Percentiles rank a stretch among this genome's conserved stretches.
Conservation (phyloP, 306 rosid species). For the Cyamopsis tetragonoloba region DNA sequence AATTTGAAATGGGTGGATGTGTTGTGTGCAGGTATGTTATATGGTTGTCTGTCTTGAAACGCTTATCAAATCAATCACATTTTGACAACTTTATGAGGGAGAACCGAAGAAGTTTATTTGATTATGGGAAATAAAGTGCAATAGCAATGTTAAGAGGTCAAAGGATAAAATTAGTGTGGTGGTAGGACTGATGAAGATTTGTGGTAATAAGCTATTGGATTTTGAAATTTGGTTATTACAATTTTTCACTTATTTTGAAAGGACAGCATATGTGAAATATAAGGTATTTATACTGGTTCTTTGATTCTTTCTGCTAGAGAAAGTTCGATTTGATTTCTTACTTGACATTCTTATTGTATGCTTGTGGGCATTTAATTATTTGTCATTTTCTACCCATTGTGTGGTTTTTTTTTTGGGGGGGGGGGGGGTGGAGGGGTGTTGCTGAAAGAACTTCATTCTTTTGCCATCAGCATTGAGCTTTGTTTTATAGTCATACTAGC, state of each 20-base stretch:
- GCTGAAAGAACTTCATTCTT: neutral
- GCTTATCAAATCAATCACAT: neutral
- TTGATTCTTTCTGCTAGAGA: constrained; percentile 3
- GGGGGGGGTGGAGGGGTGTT: neutral
- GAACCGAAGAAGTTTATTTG: no score
- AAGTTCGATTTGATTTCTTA: constrained; percentile 12
- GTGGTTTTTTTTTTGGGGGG: neutral
- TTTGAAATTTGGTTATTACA: neutral
- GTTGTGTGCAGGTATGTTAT: constrained; percentile 86
- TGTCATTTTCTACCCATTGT: neutral
- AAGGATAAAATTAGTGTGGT: constrained; percentile 4
- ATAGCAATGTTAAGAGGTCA: constrained; percentile 1
- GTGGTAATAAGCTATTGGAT: neutral
- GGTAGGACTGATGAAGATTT: neutral
- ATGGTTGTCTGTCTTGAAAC: constrained; percentile 11
- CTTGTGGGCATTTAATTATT: neutral
- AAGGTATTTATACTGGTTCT: neutral
- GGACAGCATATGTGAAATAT: neutral
- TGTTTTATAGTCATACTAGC: neutral
- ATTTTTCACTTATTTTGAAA: neutral
- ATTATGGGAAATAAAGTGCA: neutral
- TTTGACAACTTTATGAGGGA: neutral
- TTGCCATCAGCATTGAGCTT: constrained; percentile 5
- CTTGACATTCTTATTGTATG: neutral
- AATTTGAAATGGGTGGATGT: constrained; percentile 91